Evolutionary conservation across 495 filamentous ascomycete genomes (phyloP), one percentile per base, ranked within the genome.

Genomic region (Hypoxylon lienhwacheense): DNA sequence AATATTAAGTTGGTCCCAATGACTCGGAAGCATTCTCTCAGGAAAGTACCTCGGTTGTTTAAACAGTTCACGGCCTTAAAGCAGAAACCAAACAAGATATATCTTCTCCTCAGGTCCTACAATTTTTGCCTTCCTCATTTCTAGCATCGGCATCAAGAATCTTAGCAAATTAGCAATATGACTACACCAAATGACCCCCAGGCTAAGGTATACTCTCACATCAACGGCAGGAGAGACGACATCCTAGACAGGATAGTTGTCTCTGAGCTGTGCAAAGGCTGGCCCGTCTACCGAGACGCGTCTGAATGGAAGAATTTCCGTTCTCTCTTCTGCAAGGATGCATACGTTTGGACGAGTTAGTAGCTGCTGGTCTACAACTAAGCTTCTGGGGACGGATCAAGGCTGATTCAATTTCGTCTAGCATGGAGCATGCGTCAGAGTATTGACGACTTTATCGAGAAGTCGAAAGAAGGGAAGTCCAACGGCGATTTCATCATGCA

Each of bases 401-500:
- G 26, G 7, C 50, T 65, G 15, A 61, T 32, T 3, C n/a, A 14
- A 17, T 12, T n/a, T 12, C 24, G 2, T 36, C 14, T 39, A 77
- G 74, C 82, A 46, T 86, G 81, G 82, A 81, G 77, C 26, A 79
- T 77, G 12, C 71, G 76, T 22, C 78, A 74, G 1, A 59, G 61
- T 33, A 73, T 81, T 52, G 73, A 76, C 26, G 75, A 79, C 35
- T 85, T 86, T 68, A 85, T 86, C 60, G 48, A 69, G 15, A 76
- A 76, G 37, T 85, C 82, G 5, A 77, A 84, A 52, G 71, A 72
- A 12, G 82, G 82, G 56, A 84, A 84, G 71, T 71, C 75, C 28
- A 70, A 74, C 1, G 83, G 81, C 31, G 82, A 79, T 20, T 85
- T 85, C 70, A 85, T 86, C 70, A 82, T 85, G 81, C 82, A 85